Conservation (phyloP, 2,329 filamentous ascomycete genomes). For the Cercospora citrullina region DNA sequence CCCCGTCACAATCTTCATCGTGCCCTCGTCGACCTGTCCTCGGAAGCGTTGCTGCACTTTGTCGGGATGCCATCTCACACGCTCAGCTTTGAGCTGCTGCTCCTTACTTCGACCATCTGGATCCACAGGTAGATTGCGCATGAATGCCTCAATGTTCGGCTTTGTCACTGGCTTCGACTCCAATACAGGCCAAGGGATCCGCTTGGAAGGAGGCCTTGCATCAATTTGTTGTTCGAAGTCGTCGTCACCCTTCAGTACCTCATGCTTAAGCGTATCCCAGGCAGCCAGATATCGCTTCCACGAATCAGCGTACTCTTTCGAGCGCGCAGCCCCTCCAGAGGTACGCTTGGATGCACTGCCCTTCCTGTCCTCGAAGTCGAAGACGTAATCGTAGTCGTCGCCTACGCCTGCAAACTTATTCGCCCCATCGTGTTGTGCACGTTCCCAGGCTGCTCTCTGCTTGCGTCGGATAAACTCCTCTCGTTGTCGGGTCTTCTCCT, state of each 20-base stretch:
- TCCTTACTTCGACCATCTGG: conserved; percentile 35
- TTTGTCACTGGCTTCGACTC: conserved; percentile 59
- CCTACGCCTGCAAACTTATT: conserved; percentile 41
- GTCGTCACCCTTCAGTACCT: conserved; percentile 22
- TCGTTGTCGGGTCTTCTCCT: conserved; percentile 37
- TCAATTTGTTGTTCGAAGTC: neutral
- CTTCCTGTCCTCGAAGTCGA: conserved; percentile 23
- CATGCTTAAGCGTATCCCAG: conserved; percentile 36
- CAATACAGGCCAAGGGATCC: conserved; percentile 72
- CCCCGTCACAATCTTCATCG: conserved; percentile 78
- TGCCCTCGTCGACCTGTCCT: conserved; percentile 65
- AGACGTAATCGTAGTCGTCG: conserved; percentile 49
- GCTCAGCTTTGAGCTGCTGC: conserved; percentile 72
- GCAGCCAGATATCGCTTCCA: conserved; percentile 34
- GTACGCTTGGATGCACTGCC: conserved; percentile 17
- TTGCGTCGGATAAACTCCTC: conserved; percentile 47
- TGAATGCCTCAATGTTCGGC: conserved; percentile 67
- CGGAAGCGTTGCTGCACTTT: conserved; percentile 92
- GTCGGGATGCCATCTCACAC: conserved; percentile 94
- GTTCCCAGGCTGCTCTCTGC: conserved; percentile 39
- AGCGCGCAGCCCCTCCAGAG: neutral
- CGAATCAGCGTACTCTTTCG: conserved; percentile 32
- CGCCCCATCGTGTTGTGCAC: conserved; percentile 39
- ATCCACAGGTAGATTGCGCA: conserved; percentile 55
- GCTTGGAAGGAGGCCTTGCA: conserved; percentile 30